Evolutionary conservation across 2,329 filamentous ascomycete species (phyloP).

Genomic region (Colletotrichum cuscutae): DNA sequence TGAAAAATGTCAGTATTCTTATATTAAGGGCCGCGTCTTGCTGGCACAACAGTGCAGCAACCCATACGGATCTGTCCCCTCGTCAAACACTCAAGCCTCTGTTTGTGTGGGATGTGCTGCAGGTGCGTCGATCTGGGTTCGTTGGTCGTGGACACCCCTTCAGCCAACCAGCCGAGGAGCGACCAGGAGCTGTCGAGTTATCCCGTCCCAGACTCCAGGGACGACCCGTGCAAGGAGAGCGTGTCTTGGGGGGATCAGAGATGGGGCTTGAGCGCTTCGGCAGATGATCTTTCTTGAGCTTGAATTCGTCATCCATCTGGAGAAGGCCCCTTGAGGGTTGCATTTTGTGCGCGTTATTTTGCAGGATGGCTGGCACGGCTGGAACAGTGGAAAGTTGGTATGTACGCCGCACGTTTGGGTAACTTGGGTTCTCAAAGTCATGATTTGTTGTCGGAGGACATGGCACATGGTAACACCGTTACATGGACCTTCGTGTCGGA

Average conservation of each 20-base stretch:
- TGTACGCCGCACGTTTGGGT: not conserved
- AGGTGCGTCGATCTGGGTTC: slow-evolving; percentile 22
- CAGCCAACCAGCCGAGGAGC: not conserved
- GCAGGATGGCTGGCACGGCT: not conserved
- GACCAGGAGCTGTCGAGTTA: not conserved
- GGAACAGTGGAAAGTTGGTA: not conserved
- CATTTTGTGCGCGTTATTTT: slow-evolving; percentile 11
- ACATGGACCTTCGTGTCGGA: not conserved
- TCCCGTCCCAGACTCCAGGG: slow-evolving; percentile 1
- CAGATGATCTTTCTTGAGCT: slow-evolving; percentile 23
- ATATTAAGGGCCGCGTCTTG: not conserved
- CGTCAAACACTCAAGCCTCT: slow-evolving; percentile 20
- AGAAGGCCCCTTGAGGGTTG: not conserved
- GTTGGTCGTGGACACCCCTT: not conserved
- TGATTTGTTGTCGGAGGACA: not conserved
- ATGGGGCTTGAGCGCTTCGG: slow-evolving; percentile 26
- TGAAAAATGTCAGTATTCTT: not conserved
- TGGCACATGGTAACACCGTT: not conserved
- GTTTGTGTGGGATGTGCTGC: slow-evolving; percentile 21
- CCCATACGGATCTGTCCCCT: slow-evolving; percentile 9
- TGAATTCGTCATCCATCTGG: slow-evolving; percentile 21
- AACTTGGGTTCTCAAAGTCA: not conserved
- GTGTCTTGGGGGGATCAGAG: not conserved
- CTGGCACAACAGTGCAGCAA: not conserved
- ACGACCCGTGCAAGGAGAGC: slow-evolving; percentile 15